Base-by-base conservation (phyloP, 2,329 filamentous ascomycete genomes). In the Elsinoe arachidis region DNA sequence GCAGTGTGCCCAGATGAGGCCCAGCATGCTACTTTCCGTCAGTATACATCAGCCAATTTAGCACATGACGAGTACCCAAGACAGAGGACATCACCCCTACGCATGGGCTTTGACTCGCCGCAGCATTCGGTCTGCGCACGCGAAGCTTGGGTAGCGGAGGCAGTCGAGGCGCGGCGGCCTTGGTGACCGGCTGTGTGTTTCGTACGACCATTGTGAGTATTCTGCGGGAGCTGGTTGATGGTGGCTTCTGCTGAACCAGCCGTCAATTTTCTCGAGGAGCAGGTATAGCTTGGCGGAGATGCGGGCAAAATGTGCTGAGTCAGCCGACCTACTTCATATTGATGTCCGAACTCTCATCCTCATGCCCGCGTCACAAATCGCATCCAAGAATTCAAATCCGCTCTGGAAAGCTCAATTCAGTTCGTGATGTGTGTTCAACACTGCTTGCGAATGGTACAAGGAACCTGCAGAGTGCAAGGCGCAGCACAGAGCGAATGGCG, bases 1-100 rank as follows among this genome's bases (percentile, higher is more conserved):
- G 77, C 70, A 17, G 72, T 86, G 72, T 86, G 85, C 49, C 88
- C 88, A 30, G 85, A 81, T 2, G 88, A 91, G 1, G 88, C 88
- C 88, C 88, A 93, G 73, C 88, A 93, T 61, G 87, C 88, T 92
- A 61, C 62, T 11, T 47, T 17, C 38, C 4, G 44, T 57, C 21
- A 55, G 46, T 17, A 2, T 6, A 14, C 14, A 10, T 38, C 15
- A 14, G 9, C 38, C 2, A 21, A 33, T 21, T 10, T 33, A 46
- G n/a, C 17, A 21, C 38, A 11, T 79, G 87, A 84, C 83, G 65
- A 87, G 70, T 65, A 87, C 81, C 55, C 81, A 80, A 52, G 78
- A 79, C 85, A 88, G 81, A 80, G 53, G 78, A 79, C 85, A 88
- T 87, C 44, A 84, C 74, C 14, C 79, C 78, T 52, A 85, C 69